phyloP scores from a whole-genome alignment of 73 alveolate genomes.

The Paramecium primaurelia region DNA sequence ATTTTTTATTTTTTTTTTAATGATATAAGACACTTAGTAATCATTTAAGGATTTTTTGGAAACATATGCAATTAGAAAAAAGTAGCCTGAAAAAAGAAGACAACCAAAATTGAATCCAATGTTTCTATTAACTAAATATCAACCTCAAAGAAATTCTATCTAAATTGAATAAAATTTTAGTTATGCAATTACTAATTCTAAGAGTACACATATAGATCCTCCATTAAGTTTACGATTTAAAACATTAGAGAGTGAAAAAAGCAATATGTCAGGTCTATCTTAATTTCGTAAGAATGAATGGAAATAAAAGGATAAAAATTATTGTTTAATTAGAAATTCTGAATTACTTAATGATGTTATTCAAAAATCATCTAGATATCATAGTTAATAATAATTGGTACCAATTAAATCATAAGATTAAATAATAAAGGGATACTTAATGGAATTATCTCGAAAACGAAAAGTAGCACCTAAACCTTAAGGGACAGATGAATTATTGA shows the following conservation, averaged over 20 bases:
- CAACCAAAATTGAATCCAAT: neutral
- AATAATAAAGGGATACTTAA: neutral
- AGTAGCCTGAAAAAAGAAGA: neutral
- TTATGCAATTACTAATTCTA: neutral
- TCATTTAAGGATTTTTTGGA: neutral
- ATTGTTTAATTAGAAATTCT: neutral
- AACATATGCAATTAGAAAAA: neutral
- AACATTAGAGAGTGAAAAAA: neutral
- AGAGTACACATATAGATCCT: neutral
- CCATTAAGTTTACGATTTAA: neutral
- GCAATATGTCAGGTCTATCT: neutral
- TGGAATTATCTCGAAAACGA: neutral
- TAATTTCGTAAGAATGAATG: neutral
- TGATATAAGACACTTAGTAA: neutral
- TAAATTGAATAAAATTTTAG: neutral
- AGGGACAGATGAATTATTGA: neutral
- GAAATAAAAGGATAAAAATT: neutral
- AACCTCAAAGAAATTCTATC: neutral
- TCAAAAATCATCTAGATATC: neutral
- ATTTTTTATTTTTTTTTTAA: neutral
- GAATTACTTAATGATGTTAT: neutral
- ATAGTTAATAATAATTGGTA: neutral
- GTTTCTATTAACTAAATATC: neutral
- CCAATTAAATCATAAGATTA: neutral
- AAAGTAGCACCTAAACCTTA: conserved; percentile 1